phyloP scores from a whole-genome alignment of 1,139 yeast species.

The Lodderomyces orthopsilosis region DNA sequence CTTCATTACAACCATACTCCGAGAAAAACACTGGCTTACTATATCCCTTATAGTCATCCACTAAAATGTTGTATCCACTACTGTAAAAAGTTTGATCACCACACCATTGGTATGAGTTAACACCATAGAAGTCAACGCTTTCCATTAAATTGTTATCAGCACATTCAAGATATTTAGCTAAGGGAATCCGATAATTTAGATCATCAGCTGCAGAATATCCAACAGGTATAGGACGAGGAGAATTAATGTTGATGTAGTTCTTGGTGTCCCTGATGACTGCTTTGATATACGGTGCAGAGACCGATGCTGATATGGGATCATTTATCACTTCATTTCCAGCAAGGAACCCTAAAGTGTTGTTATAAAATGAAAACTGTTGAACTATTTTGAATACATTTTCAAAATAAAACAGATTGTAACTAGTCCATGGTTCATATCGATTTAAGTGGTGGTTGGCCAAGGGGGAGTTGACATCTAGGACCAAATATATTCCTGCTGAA shows the following conservation, averaged over 20 bases:
- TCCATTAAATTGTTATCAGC: slow-evolving; percentile 54
- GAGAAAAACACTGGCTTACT: slow-evolving; percentile 83
- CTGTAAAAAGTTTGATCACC: slow-evolving; percentile 79
- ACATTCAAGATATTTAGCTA: slow-evolving; percentile 83
- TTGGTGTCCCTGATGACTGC: slow-evolving; percentile 82
- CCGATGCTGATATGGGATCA: slow-evolving; percentile 69
- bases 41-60: slow-evolving; percentile 64
- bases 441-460: slow-evolving; percentile 71
- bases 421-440: slow-evolving; percentile 85
- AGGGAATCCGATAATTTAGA: slow-evolving; percentile 64
- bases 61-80: slow-evolving; percentile 79
- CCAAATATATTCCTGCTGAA: slow-evolving; percentile 85
- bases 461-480: slow-evolving; percentile 90
- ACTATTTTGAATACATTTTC: slow-evolving; percentile 76
- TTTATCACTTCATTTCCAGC: slow-evolving; percentile 94
- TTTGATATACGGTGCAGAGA: slow-evolving; percentile 69
- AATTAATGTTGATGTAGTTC: slow-evolving; percentile 55
- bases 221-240: slow-evolving; percentile 73
- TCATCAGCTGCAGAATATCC: slow-evolving; percentile 98
- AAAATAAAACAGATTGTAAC: slow-evolving; percentile 67
- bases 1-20: slow-evolving; percentile 91
- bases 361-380: slow-evolving; percentile 78
- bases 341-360: slow-evolving; percentile 88
- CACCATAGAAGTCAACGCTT: slow-evolving; percentile 88
- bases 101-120: slow-evolving; percentile 97